Conservation (phyloP, 2,329 filamentous ascomycete species). For the Helminthosporium solani region DNA sequence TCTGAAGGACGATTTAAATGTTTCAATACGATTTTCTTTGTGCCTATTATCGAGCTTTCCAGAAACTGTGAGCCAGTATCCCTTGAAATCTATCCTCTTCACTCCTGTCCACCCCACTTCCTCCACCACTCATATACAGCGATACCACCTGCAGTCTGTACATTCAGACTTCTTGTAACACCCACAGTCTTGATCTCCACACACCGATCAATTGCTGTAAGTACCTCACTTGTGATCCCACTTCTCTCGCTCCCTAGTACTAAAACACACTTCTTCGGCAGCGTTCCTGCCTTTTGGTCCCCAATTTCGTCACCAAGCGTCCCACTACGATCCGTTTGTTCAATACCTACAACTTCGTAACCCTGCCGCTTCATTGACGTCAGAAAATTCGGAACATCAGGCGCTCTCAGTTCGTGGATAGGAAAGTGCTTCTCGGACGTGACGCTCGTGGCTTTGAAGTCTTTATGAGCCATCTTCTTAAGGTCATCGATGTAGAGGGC, state of each 20-base stretch:
- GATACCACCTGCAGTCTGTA: conserved; percentile 55
- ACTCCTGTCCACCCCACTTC: conserved; percentile 34
- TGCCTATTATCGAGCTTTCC: background rate
- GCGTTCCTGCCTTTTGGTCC: conserved; percentile 19
- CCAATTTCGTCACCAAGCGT: conserved; percentile 43
- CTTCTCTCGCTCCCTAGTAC: conserved; percentile 55
- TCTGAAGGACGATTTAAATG: no score
- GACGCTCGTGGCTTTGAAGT: conserved; percentile 53
- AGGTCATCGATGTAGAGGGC: conserved; percentile 48
- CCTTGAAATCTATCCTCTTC: background rate
- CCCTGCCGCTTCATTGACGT: conserved; percentile 47
- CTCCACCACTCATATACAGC: conserved; percentile 55
- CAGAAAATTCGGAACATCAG: conserved; percentile 42
- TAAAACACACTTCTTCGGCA: conserved; percentile 46
- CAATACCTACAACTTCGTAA: conserved; percentile 54
- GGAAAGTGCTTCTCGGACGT: conserved; percentile 52
- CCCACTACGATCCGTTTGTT: conserved; percentile 54
- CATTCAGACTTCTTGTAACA: conserved; percentile 56
- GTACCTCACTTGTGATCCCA: conserved; percentile 51
- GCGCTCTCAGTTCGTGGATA: conserved; percentile 42
- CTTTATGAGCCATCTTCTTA: conserved; percentile 45
- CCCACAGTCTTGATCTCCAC: conserved; percentile 56
- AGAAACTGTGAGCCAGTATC: background rate
- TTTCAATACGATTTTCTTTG: no score
- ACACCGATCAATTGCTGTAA: conserved; percentile 52